Conservation (phyloP, 2,329 filamentous ascomycete species). For the Neonectria ditissima region DNA sequence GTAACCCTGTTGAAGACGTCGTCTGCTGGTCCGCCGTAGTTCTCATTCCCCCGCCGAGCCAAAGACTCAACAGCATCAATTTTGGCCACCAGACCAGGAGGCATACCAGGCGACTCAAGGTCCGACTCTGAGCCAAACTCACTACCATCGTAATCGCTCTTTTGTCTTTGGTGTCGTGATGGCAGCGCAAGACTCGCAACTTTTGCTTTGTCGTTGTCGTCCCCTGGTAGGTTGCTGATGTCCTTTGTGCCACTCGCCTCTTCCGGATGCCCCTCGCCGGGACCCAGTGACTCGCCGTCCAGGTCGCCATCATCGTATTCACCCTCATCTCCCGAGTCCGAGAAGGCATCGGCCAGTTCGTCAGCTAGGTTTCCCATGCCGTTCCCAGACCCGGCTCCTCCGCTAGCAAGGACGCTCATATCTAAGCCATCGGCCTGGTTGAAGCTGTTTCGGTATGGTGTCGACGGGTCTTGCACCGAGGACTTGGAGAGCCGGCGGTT, state of each 20-base stretch:
- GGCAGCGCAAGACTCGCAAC: constrained; percentile 60
- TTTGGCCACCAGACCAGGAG: constrained; percentile 73
- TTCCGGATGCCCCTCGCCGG: constrained; percentile 26
- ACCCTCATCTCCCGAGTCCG: constrained; percentile 72
- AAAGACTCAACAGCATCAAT: constrained; percentile 80
- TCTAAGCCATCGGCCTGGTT: constrained; percentile 62
- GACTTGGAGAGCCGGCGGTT: constrained; percentile 64
- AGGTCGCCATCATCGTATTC: constrained; percentile 60
- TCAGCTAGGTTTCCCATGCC: constrained; percentile 84
- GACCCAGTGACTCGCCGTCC: constrained; percentile 35
- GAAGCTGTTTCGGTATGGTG: constrained; percentile 61
- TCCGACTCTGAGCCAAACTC: constrained; percentile 81
- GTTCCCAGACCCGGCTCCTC: constrained; percentile 58
- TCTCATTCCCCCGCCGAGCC: constrained; percentile 74
- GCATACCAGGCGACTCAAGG: constrained; percentile 75
- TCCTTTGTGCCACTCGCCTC: constrained; percentile 28
- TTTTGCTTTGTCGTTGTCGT: constrained; percentile 45
- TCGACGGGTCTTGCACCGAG: constrained; percentile 62
- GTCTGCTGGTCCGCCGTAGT: constrained; percentile 72
- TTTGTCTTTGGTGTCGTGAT: constrained; percentile 62
- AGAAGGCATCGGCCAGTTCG: constrained; percentile 80
- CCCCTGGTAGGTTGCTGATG: constrained; percentile 28
- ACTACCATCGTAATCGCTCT: constrained; percentile 76
- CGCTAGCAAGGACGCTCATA: constrained; percentile 58
- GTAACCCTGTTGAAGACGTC: constrained; percentile 76